These are phyloP conservation scores for Schizosaccharomyces pombe DNA, from an alignment of 805 yeast genomes.

Conservation along the genomic window DNA sequence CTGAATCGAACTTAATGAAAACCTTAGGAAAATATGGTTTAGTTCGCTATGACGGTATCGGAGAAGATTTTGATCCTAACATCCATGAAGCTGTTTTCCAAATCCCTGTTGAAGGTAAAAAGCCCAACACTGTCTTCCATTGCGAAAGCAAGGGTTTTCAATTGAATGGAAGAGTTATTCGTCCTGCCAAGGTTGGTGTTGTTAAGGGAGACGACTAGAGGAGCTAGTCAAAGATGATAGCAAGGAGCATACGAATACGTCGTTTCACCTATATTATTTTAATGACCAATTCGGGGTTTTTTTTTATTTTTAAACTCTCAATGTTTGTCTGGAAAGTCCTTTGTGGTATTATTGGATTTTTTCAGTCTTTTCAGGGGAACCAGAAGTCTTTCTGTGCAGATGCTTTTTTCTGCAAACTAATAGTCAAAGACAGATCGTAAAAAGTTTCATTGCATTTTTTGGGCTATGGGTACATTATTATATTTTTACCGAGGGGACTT, in stretches of 20 bases:
- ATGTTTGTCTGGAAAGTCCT: neutral
- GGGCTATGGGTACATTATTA: too few species aligned
- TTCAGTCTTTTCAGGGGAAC: too few species aligned
- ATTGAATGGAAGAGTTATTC: constrained; percentile 62
- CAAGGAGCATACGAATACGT: neutral
- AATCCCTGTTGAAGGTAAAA: constrained; percentile 63
- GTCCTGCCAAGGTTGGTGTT: constrained; percentile 91
- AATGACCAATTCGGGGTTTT: too few species aligned
- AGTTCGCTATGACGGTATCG: constrained; percentile 56
- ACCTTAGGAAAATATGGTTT: constrained; percentile 65
- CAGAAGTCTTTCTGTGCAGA: too few species aligned
- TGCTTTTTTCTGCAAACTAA: too few species aligned
- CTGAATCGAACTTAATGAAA: constrained; percentile 63
- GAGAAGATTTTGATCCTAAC: constrained; percentile 74
- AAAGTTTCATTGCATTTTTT: too few species aligned
- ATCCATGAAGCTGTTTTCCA: constrained; percentile 83
- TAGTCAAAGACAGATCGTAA: too few species aligned
- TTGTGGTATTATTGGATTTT: too few species aligned
- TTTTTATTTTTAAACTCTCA: too few species aligned
- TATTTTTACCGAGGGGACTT: too few species aligned
- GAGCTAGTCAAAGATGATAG: neutral
- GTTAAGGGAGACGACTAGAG: constrained; percentile 33
- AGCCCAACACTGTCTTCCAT: constrained; percentile 77
- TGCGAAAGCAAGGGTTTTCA: constrained; percentile 82
- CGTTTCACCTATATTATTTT: too few species aligned